Conservation (phyloP, 495 filamentous ascomycete genomes). For the Saxophila tyrrhenica region DNA sequence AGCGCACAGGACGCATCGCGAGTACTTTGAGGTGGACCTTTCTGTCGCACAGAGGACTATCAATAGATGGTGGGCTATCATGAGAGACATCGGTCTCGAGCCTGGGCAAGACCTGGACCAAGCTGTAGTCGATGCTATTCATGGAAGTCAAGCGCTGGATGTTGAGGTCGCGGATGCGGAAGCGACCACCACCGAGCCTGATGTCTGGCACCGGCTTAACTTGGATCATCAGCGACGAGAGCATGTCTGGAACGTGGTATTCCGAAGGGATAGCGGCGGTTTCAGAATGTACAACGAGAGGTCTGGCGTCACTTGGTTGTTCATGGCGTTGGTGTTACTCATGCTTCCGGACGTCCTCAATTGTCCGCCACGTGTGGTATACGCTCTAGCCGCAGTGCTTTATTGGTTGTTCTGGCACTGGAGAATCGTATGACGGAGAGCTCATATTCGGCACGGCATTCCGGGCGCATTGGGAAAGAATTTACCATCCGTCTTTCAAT, state of each 20-base stretch:
- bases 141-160: neutral
- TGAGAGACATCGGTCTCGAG: constrained; percentile 1
- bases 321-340: neutral
- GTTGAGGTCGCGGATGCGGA: neutral
- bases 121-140: neutral
- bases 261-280: neutral
- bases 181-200: neutral
- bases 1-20: neutral
- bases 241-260: neutral
- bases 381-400: neutral
- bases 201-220: neutral
- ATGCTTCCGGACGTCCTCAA: neutral
- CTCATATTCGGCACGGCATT: no score
- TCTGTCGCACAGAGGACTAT: neutral
- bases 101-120: neutral
- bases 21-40: constrained; percentile 1
- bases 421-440: neutral
- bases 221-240: neutral
- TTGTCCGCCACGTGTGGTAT: neutral
- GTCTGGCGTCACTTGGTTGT: neutral
- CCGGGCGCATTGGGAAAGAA: no score
- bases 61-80: constrained; percentile 1
- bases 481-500: no score
- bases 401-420: neutral
- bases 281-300: neutral